Evolutionary conservation across 352 stramenopile genomes (phyloP).

Genomic region (Pythium pyrilobum): DNA sequence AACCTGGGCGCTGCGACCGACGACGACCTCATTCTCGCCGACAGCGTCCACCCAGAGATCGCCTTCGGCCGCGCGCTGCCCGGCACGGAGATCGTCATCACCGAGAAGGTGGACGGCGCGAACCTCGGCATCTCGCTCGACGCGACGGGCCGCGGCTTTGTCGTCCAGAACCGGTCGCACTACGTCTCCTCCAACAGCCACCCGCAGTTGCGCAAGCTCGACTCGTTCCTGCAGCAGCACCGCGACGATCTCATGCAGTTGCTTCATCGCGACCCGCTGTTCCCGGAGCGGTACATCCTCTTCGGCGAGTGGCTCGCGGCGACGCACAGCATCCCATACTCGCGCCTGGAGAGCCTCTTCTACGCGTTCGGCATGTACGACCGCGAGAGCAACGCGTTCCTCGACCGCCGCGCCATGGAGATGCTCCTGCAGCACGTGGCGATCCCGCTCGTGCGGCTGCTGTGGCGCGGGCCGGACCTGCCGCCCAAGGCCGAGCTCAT

Average conservation of each 20-base stretch:
- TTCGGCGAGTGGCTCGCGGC: constrained; percentile 82
- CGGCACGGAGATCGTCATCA: constrained; percentile 41
- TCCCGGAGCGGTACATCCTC: constrained; percentile 64
- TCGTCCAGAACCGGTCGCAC: constrained; percentile 79
- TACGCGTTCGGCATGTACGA: constrained; percentile 84
- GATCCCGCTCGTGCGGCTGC: constrained; percentile 40
- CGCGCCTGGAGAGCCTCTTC: constrained; percentile 51
- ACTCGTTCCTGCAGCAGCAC: constrained; percentile 47
- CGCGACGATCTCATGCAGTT: constrained; percentile 34
- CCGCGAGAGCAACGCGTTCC: constrained; percentile 22
- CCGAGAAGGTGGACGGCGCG: constrained; percentile 83
- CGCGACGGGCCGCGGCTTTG: constrained; percentile 32
- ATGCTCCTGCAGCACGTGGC: constrained; percentile 9
- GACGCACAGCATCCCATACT: constrained; percentile 80
- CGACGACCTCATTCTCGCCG: constrained; percentile 44
- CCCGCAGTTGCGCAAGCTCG: constrained; percentile 59
- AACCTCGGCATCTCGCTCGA: constrained; percentile 78
- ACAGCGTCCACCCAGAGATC: constrained; percentile 13
- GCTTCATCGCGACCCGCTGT: constrained; percentile 40
- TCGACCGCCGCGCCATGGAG: constrained; percentile 14
- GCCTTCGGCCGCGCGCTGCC: constrained; percentile 6
- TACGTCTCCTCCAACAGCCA: constrained; percentile 51
- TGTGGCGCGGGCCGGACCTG: constrained; percentile 32
- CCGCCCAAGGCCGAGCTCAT: constrained; percentile 27
- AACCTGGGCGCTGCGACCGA: constrained; percentile 44